phyloP scores from a whole-genome alignment of 768 basidiomycete species.

The Tephrocybe sp. region DNA sequence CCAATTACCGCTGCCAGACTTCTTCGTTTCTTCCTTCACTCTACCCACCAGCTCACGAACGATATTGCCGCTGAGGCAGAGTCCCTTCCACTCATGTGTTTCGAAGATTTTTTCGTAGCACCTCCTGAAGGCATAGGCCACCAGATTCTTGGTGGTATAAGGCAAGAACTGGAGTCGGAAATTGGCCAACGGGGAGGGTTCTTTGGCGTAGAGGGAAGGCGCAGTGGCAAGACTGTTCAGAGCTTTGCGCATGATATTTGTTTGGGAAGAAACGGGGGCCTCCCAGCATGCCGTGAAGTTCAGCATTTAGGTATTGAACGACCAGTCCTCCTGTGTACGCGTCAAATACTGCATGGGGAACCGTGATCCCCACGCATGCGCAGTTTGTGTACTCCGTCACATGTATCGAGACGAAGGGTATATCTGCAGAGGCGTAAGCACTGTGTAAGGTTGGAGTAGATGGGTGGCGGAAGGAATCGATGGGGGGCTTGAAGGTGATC shows the following conservation, averaged over 20 bases:
- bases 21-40: background rate
- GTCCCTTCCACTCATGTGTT: background rate
- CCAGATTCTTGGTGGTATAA: background rate
- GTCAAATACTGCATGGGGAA: constrained; percentile 9
- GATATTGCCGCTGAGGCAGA: background rate
- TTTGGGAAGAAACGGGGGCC: background rate
- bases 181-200: background rate
- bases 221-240: background rate
- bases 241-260: constrained; percentile 2
- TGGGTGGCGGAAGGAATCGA: constrained; percentile 5
- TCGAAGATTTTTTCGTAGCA: background rate
- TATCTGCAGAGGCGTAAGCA: background rate
- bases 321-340: constrained; percentile 6
- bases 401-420: constrained; percentile 6
- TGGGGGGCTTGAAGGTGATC: background rate
- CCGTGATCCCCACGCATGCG: constrained; percentile 2
- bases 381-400: constrained; percentile 4
- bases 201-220: background rate
- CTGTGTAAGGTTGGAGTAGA: background rate
- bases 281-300: constrained; percentile 3
- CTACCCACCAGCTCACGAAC: background rate
- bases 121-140: background rate
- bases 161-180: background rate
- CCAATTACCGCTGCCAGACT: background rate
- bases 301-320: background rate